Base-by-base conservation (phyloP, 352 stramenopile species). In the Globisporangium paroecandrum region DNA sequence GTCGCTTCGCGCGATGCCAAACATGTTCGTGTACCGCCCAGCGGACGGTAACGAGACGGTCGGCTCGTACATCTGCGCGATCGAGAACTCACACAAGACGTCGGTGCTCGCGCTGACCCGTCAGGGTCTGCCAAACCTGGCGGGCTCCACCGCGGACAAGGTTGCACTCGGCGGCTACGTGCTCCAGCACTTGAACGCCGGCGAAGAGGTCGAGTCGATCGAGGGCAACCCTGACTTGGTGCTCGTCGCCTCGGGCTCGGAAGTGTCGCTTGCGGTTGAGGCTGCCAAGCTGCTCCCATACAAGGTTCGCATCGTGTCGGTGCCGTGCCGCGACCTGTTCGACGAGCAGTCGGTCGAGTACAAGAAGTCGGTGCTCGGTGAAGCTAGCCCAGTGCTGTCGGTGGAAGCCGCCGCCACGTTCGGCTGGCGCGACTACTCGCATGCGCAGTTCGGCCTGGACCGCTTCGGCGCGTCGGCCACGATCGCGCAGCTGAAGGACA, bases 41-140 rank as follows among this genome's bases (percentile, higher is more conserved):
- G 97, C 97, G 12, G 98, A 99, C 80, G 95, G 92, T 38, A 99
- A 99, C 76, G 98, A 99, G 92, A 98, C 96, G n/a, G 81, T 95
- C 41, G 97, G 95, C 60, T 76, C 97, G 7, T 99, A 99, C 79
- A 88, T 98, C 38, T 77, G 81, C 47, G 97, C 92, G 6, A 73
- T 96, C 46, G 85, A 97, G 69, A 79, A 88, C 55, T 22, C 67
- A n/a, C 74, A 89, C 47, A 96, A 97, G 65, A 97, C 98, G 13
- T 95, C 90, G 57, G 94, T 99, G 41, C 87, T 99, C 56, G 94
- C 91, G 51, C 87, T 99, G 56, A 97, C 87, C 8, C 89, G 98
- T 68, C 91, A 98, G 77, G 83, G 81, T 8, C 75, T 99, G 41
- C 86, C 90, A 36, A 95, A 97, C 71, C 78, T 99, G 54, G 88